Evolutionary conservation across 805 yeast species (phyloP).

Genomic region (Monosporozyma aquatica): DNA sequence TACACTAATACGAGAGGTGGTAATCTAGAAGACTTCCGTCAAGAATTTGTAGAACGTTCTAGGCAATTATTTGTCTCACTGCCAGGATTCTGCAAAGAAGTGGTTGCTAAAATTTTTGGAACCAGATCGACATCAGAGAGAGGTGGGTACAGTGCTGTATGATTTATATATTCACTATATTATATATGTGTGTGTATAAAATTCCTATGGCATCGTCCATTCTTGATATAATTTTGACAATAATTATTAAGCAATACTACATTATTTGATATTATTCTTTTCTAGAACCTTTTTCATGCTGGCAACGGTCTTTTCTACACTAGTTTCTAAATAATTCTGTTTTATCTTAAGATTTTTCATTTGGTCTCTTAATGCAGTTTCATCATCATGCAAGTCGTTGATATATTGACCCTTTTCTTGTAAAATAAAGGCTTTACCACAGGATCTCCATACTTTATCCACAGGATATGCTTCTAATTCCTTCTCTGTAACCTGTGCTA

Average conservation of each 20-base stretch:
- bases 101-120: constrained; percentile 57
- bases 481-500: constrained; percentile 47
- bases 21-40: constrained; percentile 58
- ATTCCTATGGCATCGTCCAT: too few species aligned
- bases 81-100: constrained; percentile 61
- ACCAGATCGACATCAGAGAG: constrained; percentile 35
- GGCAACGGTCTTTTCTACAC: constrained; percentile 63
- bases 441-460: constrained; percentile 68
- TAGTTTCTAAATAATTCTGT: constrained; percentile 61
- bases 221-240: too few species aligned
- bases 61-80: constrained; percentile 47
- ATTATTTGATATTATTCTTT: constrained; percentile 5
- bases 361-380: constrained; percentile 47
- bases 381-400: constrained; percentile 41
- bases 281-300: constrained; percentile 43
- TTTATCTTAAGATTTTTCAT: constrained; percentile 56
- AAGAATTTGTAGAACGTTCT: constrained; percentile 62
- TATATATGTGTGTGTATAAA: too few species aligned
- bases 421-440: constrained; percentile 64
- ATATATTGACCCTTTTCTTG: constrained; percentile 38
- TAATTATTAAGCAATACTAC: too few species aligned
- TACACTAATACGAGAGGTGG: constrained; percentile 67
- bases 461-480: constrained; percentile 44
- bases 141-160: constrained; percentile 93
- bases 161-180: constrained; percentile 11